phyloP scores from a whole-genome alignment of 208 protist genomes.

The Trypanosomatidae sp. region DNA sequence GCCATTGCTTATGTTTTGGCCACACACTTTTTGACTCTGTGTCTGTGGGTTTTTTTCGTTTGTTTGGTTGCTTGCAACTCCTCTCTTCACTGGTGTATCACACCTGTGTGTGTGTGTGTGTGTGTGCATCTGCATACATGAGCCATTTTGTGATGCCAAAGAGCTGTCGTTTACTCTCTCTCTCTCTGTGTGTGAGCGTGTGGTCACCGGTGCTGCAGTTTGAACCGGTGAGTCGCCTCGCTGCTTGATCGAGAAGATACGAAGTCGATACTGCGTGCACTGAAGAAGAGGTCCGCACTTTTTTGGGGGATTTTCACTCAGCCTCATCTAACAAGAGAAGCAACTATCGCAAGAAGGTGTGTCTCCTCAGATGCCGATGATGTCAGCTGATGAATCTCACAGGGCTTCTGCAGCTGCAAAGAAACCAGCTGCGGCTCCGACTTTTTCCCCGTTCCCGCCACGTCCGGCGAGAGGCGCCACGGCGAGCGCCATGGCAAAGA shows the following conservation, averaged over 20 bases:
- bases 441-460: constrained; percentile 1
- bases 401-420: constrained; percentile 2
- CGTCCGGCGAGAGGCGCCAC: background rate
- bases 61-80: too few species aligned
- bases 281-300: background rate
- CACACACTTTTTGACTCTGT: background rate
- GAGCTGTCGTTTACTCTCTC: background rate
- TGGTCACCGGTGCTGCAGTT: background rate
- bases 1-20: background rate
- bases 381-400: constrained; percentile 9
- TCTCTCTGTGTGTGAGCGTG: background rate
- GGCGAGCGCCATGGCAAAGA: background rate
- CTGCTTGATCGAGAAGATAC: background rate
- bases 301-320: too few species aligned
- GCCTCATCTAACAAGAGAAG: background rate
- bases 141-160: background rate
- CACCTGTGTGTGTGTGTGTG: background rate
- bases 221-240: background rate
- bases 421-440: background rate
- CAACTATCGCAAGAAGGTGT: background rate
- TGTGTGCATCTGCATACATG: background rate
- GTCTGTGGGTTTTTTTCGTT: background rate
- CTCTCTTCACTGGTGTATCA: background rate
- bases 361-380: background rate
- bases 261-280: background rate